Evolutionary conservation across 2,329 filamentous ascomycete species (phyloP), one percentile per base, ranked within the genome.

Genomic region (Aspergillus phoenicis): DNA sequence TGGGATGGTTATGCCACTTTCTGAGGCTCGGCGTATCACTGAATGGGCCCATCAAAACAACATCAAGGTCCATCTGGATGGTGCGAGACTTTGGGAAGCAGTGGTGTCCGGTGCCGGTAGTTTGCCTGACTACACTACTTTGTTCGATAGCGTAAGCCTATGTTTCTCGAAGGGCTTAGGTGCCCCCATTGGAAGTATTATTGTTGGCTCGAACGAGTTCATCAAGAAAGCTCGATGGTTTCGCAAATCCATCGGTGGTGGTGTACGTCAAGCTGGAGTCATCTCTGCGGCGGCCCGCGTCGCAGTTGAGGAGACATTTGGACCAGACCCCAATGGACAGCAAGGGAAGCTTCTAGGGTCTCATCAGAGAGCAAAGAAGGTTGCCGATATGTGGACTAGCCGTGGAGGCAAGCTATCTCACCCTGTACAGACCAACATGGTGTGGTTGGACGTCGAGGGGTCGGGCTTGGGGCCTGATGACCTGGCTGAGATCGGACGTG

Each of bases 401-500:
- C 80, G 88, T 55, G 91, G 91, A 4, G 92, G 91, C 1, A 86
- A 84, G 75, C 77, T 92, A 59, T 76, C 82, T 20, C 82, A 88
- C 61, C 89, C 90, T 0, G 88, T 90, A 1, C 88, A 96, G 71
- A 96, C 92, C n/a, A 96, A 96, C 77, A 96, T 96, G 91, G 86
- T 91, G 36, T 96, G 91, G 91, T 71, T 96, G 60, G 89, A 96
- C 73, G 79, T 95, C 15, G 83, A 86, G 30, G 83, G 83, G 1
- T 84, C 85, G 10, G 84, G 85, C 0, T 73, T 88, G 33, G 77
- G 80, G 3, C 73, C 73, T 4, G 81, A 84, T 55, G 80, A 83
- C 43, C 84, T 88, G 62, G 81, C 84, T 8, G 78, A 81, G 59
- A 74, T 84, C 39, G 87, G 82, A 2, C 76, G 84, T 63, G 81